phyloP scores from a whole-genome alignment of 1,284 basidiomycete species.

The Peniophora sp. region DNA sequence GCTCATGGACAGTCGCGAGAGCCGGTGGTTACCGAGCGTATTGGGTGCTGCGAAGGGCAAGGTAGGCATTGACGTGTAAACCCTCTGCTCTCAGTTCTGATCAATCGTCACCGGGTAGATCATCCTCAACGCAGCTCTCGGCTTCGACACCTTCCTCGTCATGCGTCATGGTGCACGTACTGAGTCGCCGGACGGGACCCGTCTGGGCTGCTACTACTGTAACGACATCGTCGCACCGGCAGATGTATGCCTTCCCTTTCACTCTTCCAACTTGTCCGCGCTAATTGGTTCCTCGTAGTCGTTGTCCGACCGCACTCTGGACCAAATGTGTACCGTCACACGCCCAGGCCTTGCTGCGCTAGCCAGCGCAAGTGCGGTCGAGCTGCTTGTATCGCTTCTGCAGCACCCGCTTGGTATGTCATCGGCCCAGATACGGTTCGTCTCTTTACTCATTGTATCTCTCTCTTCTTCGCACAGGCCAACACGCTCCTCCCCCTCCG shows the following conservation, averaged over 20 bases:
- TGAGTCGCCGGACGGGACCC: constrained; percentile 25
- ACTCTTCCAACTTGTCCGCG: not conserved
- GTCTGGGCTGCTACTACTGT: constrained; percentile 94
- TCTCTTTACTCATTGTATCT: not conserved
- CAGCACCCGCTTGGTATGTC: constrained; percentile 82
- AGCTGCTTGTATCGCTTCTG: constrained; percentile 81
- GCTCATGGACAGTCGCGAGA: constrained; percentile 97
- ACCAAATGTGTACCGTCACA: constrained; percentile 99
- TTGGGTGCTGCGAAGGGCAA: constrained; percentile 80
- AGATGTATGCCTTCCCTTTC: constrained; percentile 52
- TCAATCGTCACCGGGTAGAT: constrained; percentile 38
- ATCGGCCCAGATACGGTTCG: no score
- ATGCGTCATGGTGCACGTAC: constrained; percentile 87
- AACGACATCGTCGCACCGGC: constrained; percentile 96
- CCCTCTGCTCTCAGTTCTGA: not conserved
- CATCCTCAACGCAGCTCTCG: constrained; percentile 91
- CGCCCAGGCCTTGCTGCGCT: constrained; percentile 93
- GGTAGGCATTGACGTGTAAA: constrained; percentile 30
- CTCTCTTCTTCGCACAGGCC: constrained; percentile 34
- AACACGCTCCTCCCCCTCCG: constrained; percentile 47
- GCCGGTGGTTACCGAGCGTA: constrained; percentile 91
- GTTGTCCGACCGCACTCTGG: constrained; percentile 87
- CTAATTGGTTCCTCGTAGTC: constrained; percentile 45
- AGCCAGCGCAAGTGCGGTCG: constrained; percentile 87
- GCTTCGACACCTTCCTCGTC: constrained; percentile 94